Conservation (phyloP, 2,329 filamentous ascomycete genomes). For the Sclerotiophoma versabilis region DNA sequence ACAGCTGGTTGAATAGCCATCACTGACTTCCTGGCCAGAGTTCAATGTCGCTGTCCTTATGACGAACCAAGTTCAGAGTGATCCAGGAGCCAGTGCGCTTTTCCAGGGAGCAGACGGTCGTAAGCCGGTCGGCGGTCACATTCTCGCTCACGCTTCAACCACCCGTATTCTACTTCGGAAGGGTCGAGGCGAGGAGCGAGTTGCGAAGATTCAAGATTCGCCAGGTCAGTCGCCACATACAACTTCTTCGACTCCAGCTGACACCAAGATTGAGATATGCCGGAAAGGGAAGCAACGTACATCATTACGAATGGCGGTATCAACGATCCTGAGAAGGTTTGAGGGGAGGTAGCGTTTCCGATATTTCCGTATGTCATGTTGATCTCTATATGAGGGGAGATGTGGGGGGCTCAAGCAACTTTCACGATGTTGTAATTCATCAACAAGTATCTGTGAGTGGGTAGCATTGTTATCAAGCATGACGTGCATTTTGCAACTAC, state of each 20-base stretch:
- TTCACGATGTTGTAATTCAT: background rate
- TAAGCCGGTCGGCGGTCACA: constrained; percentile 72
- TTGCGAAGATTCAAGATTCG: constrained; percentile 73
- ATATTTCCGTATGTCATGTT: background rate
- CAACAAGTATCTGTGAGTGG: background rate
- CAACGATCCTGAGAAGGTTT: constrained; percentile 70
- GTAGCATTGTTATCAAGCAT: background rate
- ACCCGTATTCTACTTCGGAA: constrained; percentile 72
- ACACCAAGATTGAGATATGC: constrained; percentile 62
- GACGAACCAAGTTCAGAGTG: constrained; percentile 76
- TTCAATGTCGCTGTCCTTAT: constrained; percentile 67
- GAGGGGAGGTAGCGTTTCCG: background rate
- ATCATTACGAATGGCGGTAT: constrained; percentile 74
- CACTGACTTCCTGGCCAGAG: constrained; percentile 51
- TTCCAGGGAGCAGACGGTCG: constrained; percentile 73
- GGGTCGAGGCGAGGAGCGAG: constrained; percentile 72
- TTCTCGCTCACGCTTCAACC: constrained; percentile 72
- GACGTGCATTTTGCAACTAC: no score
- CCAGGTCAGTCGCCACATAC: constrained; percentile 57
- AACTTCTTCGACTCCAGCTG: constrained; percentile 14
- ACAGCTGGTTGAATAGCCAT: fast-evolving
- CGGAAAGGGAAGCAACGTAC: constrained; percentile 73
- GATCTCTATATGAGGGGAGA: background rate
- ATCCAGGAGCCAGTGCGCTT: constrained; percentile 71
- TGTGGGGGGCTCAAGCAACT: background rate